phyloP scores from a whole-genome alignment of 495 filamentous ascomycete species.

The Cercophora samala region DNA sequence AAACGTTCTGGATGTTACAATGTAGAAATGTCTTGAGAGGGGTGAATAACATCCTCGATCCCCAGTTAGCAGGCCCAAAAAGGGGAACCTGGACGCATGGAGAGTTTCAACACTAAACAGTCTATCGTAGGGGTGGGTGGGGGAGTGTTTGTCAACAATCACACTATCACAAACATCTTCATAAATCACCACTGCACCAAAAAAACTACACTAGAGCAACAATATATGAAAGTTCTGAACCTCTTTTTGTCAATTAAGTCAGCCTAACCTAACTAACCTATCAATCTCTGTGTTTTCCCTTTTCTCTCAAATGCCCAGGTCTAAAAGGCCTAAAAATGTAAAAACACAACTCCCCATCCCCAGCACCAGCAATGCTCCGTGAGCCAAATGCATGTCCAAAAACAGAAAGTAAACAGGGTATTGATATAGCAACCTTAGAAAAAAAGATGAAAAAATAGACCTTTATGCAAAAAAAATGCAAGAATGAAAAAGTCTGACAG shows the following conservation, averaged over 20 bases:
- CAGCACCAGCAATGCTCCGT: background rate
- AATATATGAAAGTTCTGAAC: background rate
- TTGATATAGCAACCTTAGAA: background rate
- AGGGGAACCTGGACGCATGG: too few relatives aligned
- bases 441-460: background rate
- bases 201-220: too few relatives aligned
- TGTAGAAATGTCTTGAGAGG: too few relatives aligned
- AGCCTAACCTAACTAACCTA: background rate
- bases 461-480: conserved; percentile 8
- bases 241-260: background rate
- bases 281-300: background rate
- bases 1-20: background rate
- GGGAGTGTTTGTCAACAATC: too few relatives aligned
- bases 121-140: too few relatives aligned
- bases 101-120: too few relatives aligned
- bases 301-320: background rate
- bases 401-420: background rate
- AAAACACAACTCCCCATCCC: background rate
- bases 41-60: too few relatives aligned
- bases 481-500: background rate
- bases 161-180: background rate
- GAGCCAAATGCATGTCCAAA: background rate
- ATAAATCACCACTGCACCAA: background rate
- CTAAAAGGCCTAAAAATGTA: background rate
- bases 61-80: too few relatives aligned